Percentiles rank a stretch among this genome's conserved stretches.
Conservation (phyloP, 306 rosid genomes). For the Vicia sativa region DNA sequence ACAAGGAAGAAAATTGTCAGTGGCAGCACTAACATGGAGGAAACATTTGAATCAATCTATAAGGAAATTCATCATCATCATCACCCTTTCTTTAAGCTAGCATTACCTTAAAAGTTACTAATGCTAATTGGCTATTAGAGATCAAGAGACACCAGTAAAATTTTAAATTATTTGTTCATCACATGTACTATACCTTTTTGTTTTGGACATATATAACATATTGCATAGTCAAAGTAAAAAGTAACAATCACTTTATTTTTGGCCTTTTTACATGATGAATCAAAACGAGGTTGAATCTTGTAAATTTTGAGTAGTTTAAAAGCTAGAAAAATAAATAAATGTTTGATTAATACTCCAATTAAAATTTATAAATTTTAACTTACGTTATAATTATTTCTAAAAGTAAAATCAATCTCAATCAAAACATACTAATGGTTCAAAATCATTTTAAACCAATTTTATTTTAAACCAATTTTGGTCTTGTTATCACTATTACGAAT, state of each 20-base stretch:
- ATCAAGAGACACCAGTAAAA: conserved; percentile 41
- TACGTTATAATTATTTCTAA: too few relatives aligned
- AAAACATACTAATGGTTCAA: too few relatives aligned
- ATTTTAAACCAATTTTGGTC: too few relatives aligned
- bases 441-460: too few relatives aligned
- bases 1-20: conserved; percentile 63
- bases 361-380: too few relatives aligned
- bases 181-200: conserved; percentile 57
- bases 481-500: too few relatives aligned
- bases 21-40: conserved; percentile 55
- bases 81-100: conserved; percentile 63
- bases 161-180: conserved; percentile 49
- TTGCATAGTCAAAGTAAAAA: conserved; percentile 39
- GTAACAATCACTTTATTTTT: conserved; percentile 28
- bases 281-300: conserved; percentile 48
- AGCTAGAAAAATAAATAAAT: neutral
- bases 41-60: conserved; percentile 59
- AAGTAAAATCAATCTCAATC: too few relatives aligned
- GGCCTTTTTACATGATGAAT: conserved; percentile 34
- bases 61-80: conserved; percentile 44
- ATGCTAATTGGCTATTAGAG: conserved; percentile 50
- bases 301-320: conserved; percentile 38
- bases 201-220: conserved; percentile 13
- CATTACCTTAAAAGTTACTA: conserved; percentile 49
- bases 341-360: too few relatives aligned